A percentile compares a stretch with the other conserved stretches of the same genome.
These are phyloP conservation scores for Phylloporus sp. DNA, from an alignment of 1,284 basidiomycete genomes.

Conservation along the genomic window DNA sequence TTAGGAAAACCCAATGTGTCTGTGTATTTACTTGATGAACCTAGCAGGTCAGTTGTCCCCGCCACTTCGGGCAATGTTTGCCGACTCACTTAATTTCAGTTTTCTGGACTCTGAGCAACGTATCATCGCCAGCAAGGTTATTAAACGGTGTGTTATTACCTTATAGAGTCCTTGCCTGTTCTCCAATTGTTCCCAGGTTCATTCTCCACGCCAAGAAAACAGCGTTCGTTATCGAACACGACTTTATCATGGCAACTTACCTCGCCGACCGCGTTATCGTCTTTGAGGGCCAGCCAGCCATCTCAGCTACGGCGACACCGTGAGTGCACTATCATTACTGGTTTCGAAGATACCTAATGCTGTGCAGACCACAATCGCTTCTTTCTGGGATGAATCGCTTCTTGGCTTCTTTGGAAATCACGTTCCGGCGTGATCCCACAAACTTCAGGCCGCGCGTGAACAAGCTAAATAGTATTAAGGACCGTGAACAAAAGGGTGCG, in stretches of 20 bases:
- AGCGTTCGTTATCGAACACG: conserved; percentile 97
- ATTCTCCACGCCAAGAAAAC: conserved; percentile 95
- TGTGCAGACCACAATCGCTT: conserved; percentile 74
- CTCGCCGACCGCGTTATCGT: conserved; percentile 97
- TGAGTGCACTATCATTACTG: conserved; percentile 46
- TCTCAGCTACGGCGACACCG: conserved; percentile 85
- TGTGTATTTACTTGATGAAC: conserved; percentile 90
- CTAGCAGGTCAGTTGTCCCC: conserved; percentile 54
- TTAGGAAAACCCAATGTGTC: conserved; percentile 78
- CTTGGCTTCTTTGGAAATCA: conserved; percentile 91
- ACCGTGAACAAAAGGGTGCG: conserved; percentile 91
- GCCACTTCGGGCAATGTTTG: not conserved
- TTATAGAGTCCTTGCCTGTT: not conserved
- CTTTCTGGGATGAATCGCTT: conserved; percentile 93
- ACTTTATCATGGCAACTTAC: conserved; percentile 98
- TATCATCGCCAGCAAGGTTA: conserved; percentile 96
- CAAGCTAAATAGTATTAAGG: conserved; percentile 92
- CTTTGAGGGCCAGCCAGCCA: conserved; percentile 86
- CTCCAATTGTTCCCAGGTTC: conserved; percentile 56
- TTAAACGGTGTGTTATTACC: conserved; percentile 73
- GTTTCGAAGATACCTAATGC: conserved; percentile 10
- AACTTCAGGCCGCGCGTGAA: conserved; percentile 95
- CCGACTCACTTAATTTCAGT: conserved; percentile 44
- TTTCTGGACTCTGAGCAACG: conserved; percentile 98
- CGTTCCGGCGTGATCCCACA: conserved; percentile 95